Percentiles rank a stretch among this genome's conserved stretches.
These are phyloP conservation scores for Penicillium oxalicum DNA, from an alignment of 2,329 filamentous ascomycete genomes.

Conservation along the genomic window DNA sequence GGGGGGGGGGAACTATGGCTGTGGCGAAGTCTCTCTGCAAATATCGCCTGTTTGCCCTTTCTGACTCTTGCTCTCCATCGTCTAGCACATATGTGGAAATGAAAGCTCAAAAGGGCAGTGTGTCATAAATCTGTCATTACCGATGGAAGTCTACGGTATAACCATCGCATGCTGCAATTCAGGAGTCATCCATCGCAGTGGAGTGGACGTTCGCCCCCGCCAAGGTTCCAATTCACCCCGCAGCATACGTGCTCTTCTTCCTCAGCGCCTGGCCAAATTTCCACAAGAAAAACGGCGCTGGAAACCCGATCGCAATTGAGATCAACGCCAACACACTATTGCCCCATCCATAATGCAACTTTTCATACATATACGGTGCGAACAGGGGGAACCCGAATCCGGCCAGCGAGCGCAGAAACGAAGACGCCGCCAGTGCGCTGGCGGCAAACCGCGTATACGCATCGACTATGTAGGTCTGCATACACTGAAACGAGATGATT, in stretches of 20 bases:
- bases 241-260: constrained; percentile 45
- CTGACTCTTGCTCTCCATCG: no score
- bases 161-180: no score
- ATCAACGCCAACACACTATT: constrained; percentile 39
- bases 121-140: no score
- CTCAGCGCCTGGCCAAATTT: constrained; percentile 45
- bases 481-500: constrained; percentile 42
- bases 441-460: constrained; percentile 38
- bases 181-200: no score
- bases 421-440: constrained; percentile 33
- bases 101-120: no score
- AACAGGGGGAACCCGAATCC: constrained; percentile 41
- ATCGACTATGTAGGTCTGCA: constrained; percentile 43
- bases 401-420: constrained; percentile 33
- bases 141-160: no score
- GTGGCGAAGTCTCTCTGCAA: no score
- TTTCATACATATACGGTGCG: constrained; percentile 36
- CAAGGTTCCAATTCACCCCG: constrained; percentile 16
- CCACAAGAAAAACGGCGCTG: constrained; percentile 49
- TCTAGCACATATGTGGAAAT: no score
- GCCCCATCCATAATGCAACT: constrained; percentile 37
- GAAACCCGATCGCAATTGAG: constrained; percentile 36
- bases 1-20: no score
- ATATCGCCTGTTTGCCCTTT: no score
- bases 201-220: no score